Evolutionary conservation across 768 basidiomycete species (phyloP).

Genomic region (Clitopilus hobsonii): DNA sequence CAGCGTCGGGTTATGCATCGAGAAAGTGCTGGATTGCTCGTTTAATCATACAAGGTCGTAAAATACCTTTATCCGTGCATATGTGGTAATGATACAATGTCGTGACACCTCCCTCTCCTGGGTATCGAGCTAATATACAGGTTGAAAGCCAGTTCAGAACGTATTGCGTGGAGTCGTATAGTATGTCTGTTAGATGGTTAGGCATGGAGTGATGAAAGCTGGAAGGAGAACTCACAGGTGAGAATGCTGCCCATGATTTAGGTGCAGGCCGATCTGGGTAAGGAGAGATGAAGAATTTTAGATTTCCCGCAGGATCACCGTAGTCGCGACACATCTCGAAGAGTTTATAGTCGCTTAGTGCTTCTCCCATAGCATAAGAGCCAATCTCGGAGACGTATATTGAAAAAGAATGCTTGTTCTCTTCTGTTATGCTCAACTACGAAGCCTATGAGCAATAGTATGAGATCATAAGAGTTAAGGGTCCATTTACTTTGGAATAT

Average conservation of each 20-base stretch:
- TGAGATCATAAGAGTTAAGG: background rate
- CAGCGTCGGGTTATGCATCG: background rate
- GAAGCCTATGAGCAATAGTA: background rate
- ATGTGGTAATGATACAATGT: background rate
- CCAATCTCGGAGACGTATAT: slow-evolving; percentile 48
- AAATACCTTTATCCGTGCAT: background rate
- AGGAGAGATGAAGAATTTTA: slow-evolving; percentile 49
- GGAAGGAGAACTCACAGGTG: slow-evolving; percentile 10
- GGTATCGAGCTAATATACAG: background rate
- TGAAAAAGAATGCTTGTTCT: slow-evolving; percentile 30
- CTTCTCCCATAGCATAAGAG: slow-evolving; percentile 33
- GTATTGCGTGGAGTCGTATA: background rate
- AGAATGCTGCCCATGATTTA: slow-evolving; percentile 9
- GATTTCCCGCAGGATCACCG: slow-evolving; percentile 42
- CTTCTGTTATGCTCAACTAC: slow-evolving; percentile 41
- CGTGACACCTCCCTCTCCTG: background rate
- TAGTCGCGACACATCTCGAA: slow-evolving; percentile 37
- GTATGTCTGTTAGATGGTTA: slow-evolving; percentile 2
- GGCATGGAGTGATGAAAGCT: background rate
- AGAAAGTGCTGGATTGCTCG: background rate
- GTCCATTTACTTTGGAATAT: slow-evolving; percentile 32
- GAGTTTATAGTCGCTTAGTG: slow-evolving; percentile 34
- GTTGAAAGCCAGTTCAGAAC: background rate
- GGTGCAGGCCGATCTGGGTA: slow-evolving; percentile 36
- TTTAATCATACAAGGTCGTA: background rate